Evolutionary conservation across 2,329 filamentous ascomycete species (phyloP).

Genomic region (Pyrenophora graminea): DNA sequence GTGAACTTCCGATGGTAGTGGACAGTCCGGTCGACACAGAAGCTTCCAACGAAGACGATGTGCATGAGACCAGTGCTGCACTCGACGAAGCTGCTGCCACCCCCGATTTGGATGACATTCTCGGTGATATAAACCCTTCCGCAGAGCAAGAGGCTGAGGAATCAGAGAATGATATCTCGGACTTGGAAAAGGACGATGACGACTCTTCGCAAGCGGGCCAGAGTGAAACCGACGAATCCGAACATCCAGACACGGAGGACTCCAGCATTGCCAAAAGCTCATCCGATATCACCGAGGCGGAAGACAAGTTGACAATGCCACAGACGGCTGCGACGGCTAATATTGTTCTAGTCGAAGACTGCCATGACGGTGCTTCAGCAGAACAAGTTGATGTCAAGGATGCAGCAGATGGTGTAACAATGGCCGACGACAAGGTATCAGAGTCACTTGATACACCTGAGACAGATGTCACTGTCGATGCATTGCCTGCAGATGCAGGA

Average conservation of each 20-base stretch:
- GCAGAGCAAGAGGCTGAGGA: neutral
- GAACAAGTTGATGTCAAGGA: neutral
- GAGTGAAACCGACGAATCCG: conserved; percentile 10
- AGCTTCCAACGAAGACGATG: neutral
- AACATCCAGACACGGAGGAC: conserved; percentile 3
- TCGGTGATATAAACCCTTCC: too few relatives aligned
- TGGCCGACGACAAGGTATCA: neutral
- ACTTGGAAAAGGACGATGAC: conserved; percentile 6
- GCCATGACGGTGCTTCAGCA: neutral
- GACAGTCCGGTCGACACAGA: neutral
- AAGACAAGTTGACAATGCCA: neutral
- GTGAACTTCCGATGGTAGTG: neutral
- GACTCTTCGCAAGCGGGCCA: conserved; percentile 2
- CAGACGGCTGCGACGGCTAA: neutral
- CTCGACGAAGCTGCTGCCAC: neutral
- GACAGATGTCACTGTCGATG: neutral
- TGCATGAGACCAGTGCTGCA: neutral
- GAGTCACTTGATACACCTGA: neutral
- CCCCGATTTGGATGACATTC: too few relatives aligned
- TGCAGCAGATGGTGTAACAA: neutral
- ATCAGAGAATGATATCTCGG: neutral
- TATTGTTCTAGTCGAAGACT: neutral
- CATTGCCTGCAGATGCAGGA: neutral
- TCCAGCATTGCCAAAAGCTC: neutral
- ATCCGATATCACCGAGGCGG: neutral